These are phyloP conservation scores for Coniochaeta sp. DNA, from an alignment of 2,329 filamentous ascomycete genomes.

Conservation along the genomic window DNA sequence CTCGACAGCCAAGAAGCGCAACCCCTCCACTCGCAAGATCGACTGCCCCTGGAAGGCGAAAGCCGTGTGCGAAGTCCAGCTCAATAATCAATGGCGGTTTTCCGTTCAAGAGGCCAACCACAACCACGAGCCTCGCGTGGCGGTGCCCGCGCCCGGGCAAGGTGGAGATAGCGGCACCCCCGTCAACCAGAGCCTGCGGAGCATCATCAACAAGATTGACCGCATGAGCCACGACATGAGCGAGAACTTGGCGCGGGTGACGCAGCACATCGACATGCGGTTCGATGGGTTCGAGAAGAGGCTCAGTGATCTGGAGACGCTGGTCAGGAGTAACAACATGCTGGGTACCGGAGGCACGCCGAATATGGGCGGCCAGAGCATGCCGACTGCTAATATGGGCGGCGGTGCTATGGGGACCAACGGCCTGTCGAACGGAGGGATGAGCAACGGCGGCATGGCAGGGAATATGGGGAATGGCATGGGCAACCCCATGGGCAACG, in stretches of 20 bases:
- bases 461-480: conserved; percentile 1
- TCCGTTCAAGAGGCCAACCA: conserved; percentile 53
- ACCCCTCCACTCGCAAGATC: conserved; percentile 56
- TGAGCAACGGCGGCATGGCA: conserved; percentile 2
- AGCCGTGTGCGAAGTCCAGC: conserved; percentile 56
- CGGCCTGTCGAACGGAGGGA: conserved; percentile 15
- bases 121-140: conserved; percentile 53
- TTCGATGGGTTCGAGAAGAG: conserved; percentile 47
- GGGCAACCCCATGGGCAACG: conserved; percentile 4
- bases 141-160: conserved; percentile 45
- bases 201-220: conserved; percentile 53
- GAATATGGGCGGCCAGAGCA: conserved; percentile 16
- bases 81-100: conserved; percentile 59
- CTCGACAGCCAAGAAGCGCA: conserved; percentile 59
- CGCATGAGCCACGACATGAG: conserved; percentile 49
- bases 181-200: conserved; percentile 49
- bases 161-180: conserved; percentile 40
- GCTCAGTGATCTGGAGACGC: conserved; percentile 43
- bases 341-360: conserved; percentile 14
- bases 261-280: conserved; percentile 21
- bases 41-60: conserved; percentile 58
- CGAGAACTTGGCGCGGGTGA: conserved; percentile 43
- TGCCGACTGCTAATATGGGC: conserved; percentile 20
- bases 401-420: conserved; percentile 14
- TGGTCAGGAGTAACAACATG: conserved; percentile 14